Percentiles rank a stretch among this genome's conserved stretches.
These are phyloP conservation scores for Tympanopsis confertula DNA, from an alignment of 2,329 filamentous ascomycete species.

Conservation along the genomic window DNA sequence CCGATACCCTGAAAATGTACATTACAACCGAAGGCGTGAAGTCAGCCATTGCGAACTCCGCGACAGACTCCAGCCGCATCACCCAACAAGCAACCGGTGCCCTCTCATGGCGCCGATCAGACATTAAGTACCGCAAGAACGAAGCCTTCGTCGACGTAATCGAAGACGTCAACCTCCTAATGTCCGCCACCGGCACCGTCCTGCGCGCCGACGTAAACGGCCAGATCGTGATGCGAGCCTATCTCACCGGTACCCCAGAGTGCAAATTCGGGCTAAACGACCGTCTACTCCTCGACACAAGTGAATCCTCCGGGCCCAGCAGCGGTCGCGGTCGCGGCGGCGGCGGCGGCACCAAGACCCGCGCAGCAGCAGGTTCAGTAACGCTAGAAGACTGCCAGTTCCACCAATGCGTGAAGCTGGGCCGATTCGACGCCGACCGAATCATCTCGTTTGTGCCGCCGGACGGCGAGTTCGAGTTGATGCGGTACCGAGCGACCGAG, in stretches of 20 bases:
- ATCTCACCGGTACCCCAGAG: constrained; percentile 89
- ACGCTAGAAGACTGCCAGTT: constrained; percentile 97
- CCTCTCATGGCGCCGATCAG: constrained; percentile 88
- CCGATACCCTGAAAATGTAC: constrained; percentile 98
- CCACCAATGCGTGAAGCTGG: constrained; percentile 95
- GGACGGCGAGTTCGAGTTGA: constrained; percentile 95
- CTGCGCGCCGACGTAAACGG: constrained; percentile 92
- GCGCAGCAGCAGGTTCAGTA: constrained; percentile 88
- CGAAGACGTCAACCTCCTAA: constrained; percentile 95
- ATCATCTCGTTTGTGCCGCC: constrained; percentile 96
- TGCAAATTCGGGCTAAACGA: constrained; percentile 99
- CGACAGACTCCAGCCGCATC: constrained; percentile 77
- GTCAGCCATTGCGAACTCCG: constrained; percentile 68
- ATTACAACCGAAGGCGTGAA: constrained; percentile 99
- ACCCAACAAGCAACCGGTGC: constrained; percentile 98
- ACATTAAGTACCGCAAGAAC: constrained; percentile 99
- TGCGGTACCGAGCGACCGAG: constrained; percentile 95
- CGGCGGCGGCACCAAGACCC: constrained; percentile 71
- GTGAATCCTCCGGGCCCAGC: constrained; percentile 51
- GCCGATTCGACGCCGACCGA: constrained; percentile 89
- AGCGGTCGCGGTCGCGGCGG: constrained; percentile 45
- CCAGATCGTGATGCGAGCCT: constrained; percentile 97
- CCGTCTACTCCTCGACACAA: constrained; percentile 75
- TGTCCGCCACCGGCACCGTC: constrained; percentile 94
- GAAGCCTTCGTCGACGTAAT: constrained; percentile 99